These are phyloP conservation scores for Hyaloperonospora brassicae DNA, from an alignment of 352 stramenopile species.

Conservation along the genomic window DNA sequence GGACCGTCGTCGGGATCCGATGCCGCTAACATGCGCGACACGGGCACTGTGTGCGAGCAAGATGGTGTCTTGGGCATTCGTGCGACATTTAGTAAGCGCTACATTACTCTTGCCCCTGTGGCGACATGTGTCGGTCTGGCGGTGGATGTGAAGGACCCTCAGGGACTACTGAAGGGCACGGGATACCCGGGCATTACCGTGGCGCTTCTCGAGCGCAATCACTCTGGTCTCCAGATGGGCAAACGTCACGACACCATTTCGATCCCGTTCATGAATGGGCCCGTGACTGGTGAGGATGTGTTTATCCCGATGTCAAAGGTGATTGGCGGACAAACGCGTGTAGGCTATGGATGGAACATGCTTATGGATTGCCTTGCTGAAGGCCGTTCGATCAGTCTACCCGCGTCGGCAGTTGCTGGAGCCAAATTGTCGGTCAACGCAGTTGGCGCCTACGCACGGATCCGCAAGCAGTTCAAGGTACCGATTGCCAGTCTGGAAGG, in stretches of 20 bases:
- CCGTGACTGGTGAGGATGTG: conserved; percentile 93
- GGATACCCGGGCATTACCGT: conserved; percentile 95
- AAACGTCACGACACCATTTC: conserved; percentile 92
- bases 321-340: conserved; percentile 93
- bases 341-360: conserved; percentile 98
- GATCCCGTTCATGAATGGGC: conserved; percentile 97
- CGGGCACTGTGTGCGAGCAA: conserved; percentile 88
- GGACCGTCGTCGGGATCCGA: conserved; percentile 92
- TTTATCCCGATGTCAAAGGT: conserved; percentile 98
- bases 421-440: conserved; percentile 88
- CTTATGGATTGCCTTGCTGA: conserved; percentile 98
- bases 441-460: conserved; percentile 91
- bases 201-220: conserved; percentile 92
- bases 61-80: conserved; percentile 94
- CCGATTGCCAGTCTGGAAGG: conserved; percentile 96
- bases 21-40: conserved; percentile 92
- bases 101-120: conserved; percentile 97
- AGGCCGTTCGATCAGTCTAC: conserved; percentile 94
- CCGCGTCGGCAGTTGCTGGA: conserved; percentile 88
- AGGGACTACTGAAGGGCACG: conserved; percentile 89
- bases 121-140: conserved; percentile 95
- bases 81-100: conserved; percentile 97
- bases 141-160: conserved; percentile 94
- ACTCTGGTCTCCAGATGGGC: conserved; percentile 92
- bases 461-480: conserved; percentile 98